phyloP scores from a whole-genome alignment of 2,329 filamentous ascomycete genomes.

The Epichloe typhina region DNA sequence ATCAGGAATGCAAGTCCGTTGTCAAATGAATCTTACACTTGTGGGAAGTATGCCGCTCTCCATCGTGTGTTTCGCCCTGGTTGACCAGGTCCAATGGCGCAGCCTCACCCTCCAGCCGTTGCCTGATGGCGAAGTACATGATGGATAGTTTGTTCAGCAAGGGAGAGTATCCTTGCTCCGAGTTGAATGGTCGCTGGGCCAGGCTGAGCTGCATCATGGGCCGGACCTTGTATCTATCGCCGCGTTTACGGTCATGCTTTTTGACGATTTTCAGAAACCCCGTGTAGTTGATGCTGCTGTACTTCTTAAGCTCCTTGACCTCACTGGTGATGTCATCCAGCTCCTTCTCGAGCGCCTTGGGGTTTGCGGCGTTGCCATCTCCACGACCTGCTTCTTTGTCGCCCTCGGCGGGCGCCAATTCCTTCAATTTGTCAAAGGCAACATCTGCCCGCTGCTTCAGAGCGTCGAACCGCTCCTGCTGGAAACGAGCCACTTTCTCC shows the following conservation, averaged over 20 bases:
- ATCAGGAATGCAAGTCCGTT: no score
- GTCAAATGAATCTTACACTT: conserved; percentile 49
- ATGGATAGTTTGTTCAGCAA: conserved; percentile 81
- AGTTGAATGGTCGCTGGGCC: conserved; percentile 85
- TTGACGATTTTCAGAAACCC: conserved; percentile 97
- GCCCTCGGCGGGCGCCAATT: conserved; percentile 49
- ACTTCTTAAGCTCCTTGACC: conserved; percentile 86
- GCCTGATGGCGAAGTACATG: conserved; percentile 90
- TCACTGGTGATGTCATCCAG: conserved; percentile 82
- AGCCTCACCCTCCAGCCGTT: conserved; percentile 55
- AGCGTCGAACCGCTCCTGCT: conserved; percentile 57
- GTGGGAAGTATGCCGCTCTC: conserved; percentile 68
- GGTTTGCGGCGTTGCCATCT: conserved; percentile 33
- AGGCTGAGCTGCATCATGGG: conserved; percentile 86
- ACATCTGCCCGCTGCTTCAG: conserved; percentile 41
- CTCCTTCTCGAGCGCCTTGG: conserved; percentile 64
- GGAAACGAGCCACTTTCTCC: conserved; percentile 87
- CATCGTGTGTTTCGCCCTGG: conserved; percentile 44
- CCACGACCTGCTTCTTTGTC: conserved; percentile 24
- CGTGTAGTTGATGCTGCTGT: conserved; percentile 92
- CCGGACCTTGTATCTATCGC: conserved; percentile 72
- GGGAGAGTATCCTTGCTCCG: conserved; percentile 81
- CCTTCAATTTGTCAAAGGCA: conserved; percentile 59
- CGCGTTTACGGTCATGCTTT: conserved; percentile 94
- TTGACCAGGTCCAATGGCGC: conserved; percentile 33